Evolutionary conservation across 1,284 basidiomycete species (phyloP), one percentile per base, ranked within the genome.

Genomic region (Psilocybe mexicana): DNA sequence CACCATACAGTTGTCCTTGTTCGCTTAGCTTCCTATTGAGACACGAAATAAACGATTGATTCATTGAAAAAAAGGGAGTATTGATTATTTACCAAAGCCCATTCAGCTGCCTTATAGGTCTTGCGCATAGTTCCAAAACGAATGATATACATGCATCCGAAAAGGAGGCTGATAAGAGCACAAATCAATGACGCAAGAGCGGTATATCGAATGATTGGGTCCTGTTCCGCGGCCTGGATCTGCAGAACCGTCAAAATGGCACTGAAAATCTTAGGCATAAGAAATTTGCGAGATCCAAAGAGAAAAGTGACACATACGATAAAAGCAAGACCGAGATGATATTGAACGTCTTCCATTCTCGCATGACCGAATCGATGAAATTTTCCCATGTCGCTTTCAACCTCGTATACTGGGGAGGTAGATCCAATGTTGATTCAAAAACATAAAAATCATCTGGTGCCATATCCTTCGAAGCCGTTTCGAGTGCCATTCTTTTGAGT

Each of bases 211-310:
- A 79, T 82, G 24, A 87, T 58, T 1, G 83, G 79, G 63, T 87
- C 81, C 1, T 72, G 65, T 2, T 76, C 75, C 11, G 83, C 83
- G 18, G 70, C 71, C 6, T 73, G 67, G 43, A 78, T 81, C 65
- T 88, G 86, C 57, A 88, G 82, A 66, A 87, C 77, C 4, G 86
- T 81, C 28, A 88, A 65, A 51, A 88, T 83, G 2, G 83, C 84
- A 2, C 85, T 18, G 18, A 18, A 18, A 18, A 18, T 18, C 18
- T 18, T 18, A 18, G 18, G 18, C 18, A 18, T 18, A 18, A 18
- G 18, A 18, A 18, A 18, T 18, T 18, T 18, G 18, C 18, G 18
- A 18, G 18, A 18, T 18, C 18, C 18, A 18, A 18, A 18, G 18
- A 18, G 18, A 18, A 18, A 18, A 18, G 18, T 18, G 18, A 18